phyloP scores from a whole-genome alignment of 2,329 filamentous ascomycete genomes.

The Trichoderma semiorbis region DNA sequence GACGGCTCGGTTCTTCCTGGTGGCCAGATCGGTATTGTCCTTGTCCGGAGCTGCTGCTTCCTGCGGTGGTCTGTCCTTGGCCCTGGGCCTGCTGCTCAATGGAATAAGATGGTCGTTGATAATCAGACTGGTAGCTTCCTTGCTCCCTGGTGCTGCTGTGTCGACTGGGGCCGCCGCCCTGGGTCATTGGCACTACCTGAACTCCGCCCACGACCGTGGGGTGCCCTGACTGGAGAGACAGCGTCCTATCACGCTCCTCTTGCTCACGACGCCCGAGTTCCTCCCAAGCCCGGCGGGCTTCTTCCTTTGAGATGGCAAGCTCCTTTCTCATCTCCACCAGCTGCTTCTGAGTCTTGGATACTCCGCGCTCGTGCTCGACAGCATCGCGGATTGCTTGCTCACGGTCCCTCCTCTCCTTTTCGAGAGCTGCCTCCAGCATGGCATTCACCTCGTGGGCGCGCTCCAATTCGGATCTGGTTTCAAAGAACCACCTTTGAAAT shows the following conservation, averaged over 20 bases:
- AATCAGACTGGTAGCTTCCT: conserved; percentile 29
- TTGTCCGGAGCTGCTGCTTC: conserved; percentile 21
- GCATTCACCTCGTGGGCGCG: conserved; percentile 77
- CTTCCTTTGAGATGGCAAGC: conserved; percentile 90
- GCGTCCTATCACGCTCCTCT: conserved; percentile 82
- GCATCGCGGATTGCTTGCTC: conserved; percentile 64
- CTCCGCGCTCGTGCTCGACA: conserved; percentile 65
- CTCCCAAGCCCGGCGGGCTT: conserved; percentile 94
- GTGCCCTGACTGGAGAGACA: conserved; percentile 80
- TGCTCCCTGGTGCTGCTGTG: conserved; percentile 44
- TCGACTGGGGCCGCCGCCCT: conserved; percentile 51
- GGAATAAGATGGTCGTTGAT: conserved; percentile 32
- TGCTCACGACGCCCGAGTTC: conserved; percentile 91
- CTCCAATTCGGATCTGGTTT: conserved; percentile 85
- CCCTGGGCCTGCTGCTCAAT: conserved; percentile 41
- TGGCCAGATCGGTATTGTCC: conserved; percentile 27
- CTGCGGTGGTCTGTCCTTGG: conserved; percentile 32
- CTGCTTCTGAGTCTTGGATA: conserved; percentile 72
- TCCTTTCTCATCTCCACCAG: conserved; percentile 91
- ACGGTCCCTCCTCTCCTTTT: conserved; percentile 67
- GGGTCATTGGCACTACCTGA: conserved; percentile 90
- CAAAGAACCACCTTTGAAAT: conserved; percentile 98
- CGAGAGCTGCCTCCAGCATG: conserved; percentile 71
- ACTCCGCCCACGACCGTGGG: conserved; percentile 89
- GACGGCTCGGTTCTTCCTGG: conserved; percentile 22